phyloP scores from a whole-genome alignment of 441 rosid species.

The Omphalea diandra region DNA sequence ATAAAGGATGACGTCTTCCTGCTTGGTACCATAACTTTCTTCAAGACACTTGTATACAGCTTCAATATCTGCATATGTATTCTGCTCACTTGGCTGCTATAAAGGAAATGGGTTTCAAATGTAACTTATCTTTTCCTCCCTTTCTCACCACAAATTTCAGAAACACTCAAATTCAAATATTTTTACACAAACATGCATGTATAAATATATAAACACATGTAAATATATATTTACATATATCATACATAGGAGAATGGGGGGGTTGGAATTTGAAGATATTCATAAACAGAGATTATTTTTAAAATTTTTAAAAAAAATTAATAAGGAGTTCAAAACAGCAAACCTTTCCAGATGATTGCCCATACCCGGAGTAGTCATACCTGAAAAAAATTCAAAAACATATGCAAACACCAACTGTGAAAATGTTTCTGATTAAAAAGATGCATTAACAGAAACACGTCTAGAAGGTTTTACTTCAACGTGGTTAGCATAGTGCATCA shows the following conservation, averaged over 20 bases:
- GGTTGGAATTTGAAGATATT: not conserved
- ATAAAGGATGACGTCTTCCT: slow-evolving; percentile 87
- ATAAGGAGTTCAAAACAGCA: slow-evolving; percentile 24
- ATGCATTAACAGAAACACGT: slow-evolving; percentile 10
- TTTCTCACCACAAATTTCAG: no score
- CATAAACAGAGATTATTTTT: not conserved
- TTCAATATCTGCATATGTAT: slow-evolving; percentile 94
- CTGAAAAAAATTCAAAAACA: slow-evolving; percentile 37
- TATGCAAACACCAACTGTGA: slow-evolving; percentile 3
- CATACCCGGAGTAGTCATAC: slow-evolving; percentile 90
- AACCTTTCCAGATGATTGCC: slow-evolving; percentile 92
- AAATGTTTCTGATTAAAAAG: not conserved
- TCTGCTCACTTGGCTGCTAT: slow-evolving; percentile 90
- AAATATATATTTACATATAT: no score
- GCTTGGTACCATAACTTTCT: slow-evolving; percentile 84
- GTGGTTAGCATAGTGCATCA: slow-evolving; percentile 11
- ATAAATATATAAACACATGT: no score
- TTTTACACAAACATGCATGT: no score
- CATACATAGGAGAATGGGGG: no score
- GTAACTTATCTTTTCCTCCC: no score
- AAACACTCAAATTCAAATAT: no score
- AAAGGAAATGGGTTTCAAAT: slow-evolving; percentile 27
- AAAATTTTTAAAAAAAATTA: not conserved
- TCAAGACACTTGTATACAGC: slow-evolving; percentile 90
- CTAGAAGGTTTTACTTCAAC: not conserved